Evolutionary conservation across 768 basidiomycete genomes (phyloP).

Genomic region (Neoboletus brunneissimus): DNA sequence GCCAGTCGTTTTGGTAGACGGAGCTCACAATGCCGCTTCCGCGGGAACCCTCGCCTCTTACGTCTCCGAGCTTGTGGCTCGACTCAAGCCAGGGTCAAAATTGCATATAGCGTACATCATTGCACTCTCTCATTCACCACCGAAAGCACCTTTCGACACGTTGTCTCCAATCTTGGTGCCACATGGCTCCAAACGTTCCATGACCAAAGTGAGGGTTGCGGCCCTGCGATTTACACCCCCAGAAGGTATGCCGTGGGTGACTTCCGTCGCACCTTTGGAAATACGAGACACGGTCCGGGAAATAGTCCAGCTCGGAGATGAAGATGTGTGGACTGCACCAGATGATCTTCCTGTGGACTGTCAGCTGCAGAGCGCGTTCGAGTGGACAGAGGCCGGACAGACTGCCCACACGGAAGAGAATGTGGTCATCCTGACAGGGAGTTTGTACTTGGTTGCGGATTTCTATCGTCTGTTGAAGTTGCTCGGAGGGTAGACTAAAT

Average conservation of each 20-base stretch:
- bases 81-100: slow-evolving; percentile 16
- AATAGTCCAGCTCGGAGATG: slow-evolving; percentile 39
- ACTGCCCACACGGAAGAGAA: slow-evolving; percentile 21
- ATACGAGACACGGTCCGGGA: slow-evolving; percentile 44
- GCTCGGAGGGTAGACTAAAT: slow-evolving; percentile 11
- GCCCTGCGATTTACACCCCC: slow-evolving; percentile 68
- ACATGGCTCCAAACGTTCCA: slow-evolving; percentile 25
- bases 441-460: slow-evolving; percentile 93
- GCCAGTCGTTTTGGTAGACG: slow-evolving; percentile 72
- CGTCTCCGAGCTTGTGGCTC: slow-evolving; percentile 37
- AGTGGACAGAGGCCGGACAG: slow-evolving; percentile 35
- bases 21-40: slow-evolving; percentile 90
- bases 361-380: slow-evolving; percentile 49
- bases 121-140: slow-evolving; percentile 81
- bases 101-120: slow-evolving; percentile 68
- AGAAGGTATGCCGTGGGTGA: slow-evolving; percentile 95
- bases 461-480: slow-evolving; percentile 60
- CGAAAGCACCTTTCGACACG: slow-evolving; percentile 74
- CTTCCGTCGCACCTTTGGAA: slow-evolving; percentile 51
- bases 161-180: slow-evolving; percentile 61
- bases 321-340: slow-evolving; percentile 45
- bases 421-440: slow-evolving; percentile 81
- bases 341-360: slow-evolving; percentile 31
- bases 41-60: slow-evolving; percentile 65
- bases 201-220: slow-evolving; percentile 46